Evolutionary conservation across 2,329 filamentous ascomycete species (phyloP).

Genomic region (Ploettnerulaceae sp.): DNA sequence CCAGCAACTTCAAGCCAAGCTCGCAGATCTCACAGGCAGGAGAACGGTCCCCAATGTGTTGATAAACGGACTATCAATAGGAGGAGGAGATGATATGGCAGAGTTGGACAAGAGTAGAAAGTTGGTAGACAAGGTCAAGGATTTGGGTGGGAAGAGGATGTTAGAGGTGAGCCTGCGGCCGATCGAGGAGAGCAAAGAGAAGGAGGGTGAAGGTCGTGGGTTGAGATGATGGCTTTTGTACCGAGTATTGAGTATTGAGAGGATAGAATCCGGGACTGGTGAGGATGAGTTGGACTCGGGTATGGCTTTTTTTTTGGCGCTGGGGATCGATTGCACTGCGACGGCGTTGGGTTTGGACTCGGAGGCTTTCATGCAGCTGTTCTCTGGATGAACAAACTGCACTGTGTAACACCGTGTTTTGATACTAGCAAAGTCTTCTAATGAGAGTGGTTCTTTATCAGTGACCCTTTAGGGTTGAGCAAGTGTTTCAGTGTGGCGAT

Average conservation of each 20-base stretch:
- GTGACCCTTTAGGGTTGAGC: too few relatives aligned
- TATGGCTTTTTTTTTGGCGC: conserved; percentile 14
- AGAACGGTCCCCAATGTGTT: conserved; percentile 89
- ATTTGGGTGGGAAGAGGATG: conserved; percentile 63
- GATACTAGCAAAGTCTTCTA: too few relatives aligned
- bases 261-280: neutral
- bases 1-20: conserved; percentile 61
- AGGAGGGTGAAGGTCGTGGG: conserved; percentile 5
- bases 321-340: conserved; percentile 14
- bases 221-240: conserved; percentile 5
- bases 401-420: too few relatives aligned
- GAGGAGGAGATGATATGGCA: conserved; percentile 81
- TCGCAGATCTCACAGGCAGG: conserved; percentile 71
- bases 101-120: conserved; percentile 62
- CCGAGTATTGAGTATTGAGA: neutral
- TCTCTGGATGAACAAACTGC: neutral
- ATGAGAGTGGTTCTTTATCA: too few relatives aligned
- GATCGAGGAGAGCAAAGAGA: conserved; percentile 1
- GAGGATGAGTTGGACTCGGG: neutral
- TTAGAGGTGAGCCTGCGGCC: conserved; percentile 6
- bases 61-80: conserved; percentile 81
- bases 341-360: conserved; percentile 10
- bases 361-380: neutral
- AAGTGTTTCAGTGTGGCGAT: too few relatives aligned
- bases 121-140: conserved; percentile 66